A percentile compares a stretch with the other conserved stretches of the same genome.
Conservation (phyloP, 2,329 filamentous ascomycete genomes). For the Trichophyton rubrum region DNA sequence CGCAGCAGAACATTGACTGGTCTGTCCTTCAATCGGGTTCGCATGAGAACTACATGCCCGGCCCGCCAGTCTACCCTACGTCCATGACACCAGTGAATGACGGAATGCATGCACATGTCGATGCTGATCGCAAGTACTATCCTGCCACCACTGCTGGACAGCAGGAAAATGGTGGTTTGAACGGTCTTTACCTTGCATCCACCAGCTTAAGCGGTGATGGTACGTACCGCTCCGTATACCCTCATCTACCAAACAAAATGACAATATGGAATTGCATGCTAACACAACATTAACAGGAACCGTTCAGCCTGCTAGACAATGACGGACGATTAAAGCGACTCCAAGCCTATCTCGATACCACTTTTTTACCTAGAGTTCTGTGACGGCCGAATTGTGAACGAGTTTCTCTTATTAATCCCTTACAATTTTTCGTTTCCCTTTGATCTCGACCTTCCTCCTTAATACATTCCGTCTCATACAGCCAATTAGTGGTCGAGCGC, state of each 20-base stretch:
- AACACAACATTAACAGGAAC: slow-evolving; percentile 28
- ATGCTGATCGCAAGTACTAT: slow-evolving; percentile 43
- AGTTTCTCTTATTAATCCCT: slow-evolving; percentile 1
- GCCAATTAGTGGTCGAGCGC: slow-evolving; percentile 6
- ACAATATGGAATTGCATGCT: slow-evolving; percentile 30
- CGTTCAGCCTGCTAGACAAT: slow-evolving; percentile 45
- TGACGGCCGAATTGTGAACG: slow-evolving; percentile 6
- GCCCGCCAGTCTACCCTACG: slow-evolving; percentile 48
- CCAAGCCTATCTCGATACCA: background rate
- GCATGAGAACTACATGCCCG: slow-evolving; percentile 50
- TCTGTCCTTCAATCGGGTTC: slow-evolving; percentile 65
- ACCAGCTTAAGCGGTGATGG: slow-evolving; percentile 36
- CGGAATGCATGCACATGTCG: slow-evolving; percentile 54
- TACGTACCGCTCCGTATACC: slow-evolving; percentile 29
- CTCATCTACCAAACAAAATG: slow-evolving; percentile 22
- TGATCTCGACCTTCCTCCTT: slow-evolving; percentile 5
- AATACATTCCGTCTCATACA: slow-evolving; percentile 2
- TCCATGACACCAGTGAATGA: slow-evolving; percentile 58
- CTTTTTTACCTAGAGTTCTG: slow-evolving; percentile 35
- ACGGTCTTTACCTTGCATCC: slow-evolving; percentile 37
- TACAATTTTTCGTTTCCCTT: background rate
- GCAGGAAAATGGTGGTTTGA: slow-evolving; percentile 35
- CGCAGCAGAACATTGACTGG: slow-evolving; percentile 47
- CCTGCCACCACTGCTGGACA: slow-evolving; percentile 29
- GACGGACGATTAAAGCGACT: slow-evolving; percentile 11